Conservation (phyloP, 352 stramenopile genomes). For the Poterioochromonas sp. region DNA sequence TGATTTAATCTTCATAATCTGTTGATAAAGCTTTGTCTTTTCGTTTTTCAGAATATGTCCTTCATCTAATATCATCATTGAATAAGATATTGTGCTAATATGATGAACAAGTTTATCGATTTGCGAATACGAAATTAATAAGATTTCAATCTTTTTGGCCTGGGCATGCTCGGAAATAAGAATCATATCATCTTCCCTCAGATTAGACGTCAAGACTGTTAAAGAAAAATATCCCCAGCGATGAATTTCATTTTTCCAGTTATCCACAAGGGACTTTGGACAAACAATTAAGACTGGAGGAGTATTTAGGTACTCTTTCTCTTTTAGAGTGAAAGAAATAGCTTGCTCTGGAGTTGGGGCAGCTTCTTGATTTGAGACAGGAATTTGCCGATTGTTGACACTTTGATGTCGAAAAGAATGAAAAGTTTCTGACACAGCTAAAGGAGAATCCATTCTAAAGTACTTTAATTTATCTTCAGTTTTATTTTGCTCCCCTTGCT, state of each 20-base stretch:
- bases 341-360: too few relatives aligned
- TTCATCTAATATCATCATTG: constrained; percentile 41
- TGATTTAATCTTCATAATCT: not conserved
- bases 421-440: not conserved
- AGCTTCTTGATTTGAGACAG: not conserved
- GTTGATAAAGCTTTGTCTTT: constrained; percentile 22
- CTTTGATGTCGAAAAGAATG: not conserved
- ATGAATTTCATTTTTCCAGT: constrained; percentile 95
- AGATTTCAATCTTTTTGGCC: not conserved
- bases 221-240: constrained; percentile 60
- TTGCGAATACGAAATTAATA: not conserved
- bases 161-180: not conserved
- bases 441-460: not conserved
- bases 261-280: constrained; percentile 89
- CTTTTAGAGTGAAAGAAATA: too few relatives aligned
- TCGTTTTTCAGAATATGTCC: constrained; percentile 41
- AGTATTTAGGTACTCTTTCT: too few relatives aligned
- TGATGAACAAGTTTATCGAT: not conserved
- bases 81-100: constrained; percentile 25
- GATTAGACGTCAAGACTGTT: not conserved
- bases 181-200: not conserved
- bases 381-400: not conserved
- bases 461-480: not conserved
- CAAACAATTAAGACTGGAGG: constrained; percentile 93
- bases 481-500: not conserved